phyloP scores from a whole-genome alignment of 331 rosid genomes.

The Quercus tomentella region DNA sequence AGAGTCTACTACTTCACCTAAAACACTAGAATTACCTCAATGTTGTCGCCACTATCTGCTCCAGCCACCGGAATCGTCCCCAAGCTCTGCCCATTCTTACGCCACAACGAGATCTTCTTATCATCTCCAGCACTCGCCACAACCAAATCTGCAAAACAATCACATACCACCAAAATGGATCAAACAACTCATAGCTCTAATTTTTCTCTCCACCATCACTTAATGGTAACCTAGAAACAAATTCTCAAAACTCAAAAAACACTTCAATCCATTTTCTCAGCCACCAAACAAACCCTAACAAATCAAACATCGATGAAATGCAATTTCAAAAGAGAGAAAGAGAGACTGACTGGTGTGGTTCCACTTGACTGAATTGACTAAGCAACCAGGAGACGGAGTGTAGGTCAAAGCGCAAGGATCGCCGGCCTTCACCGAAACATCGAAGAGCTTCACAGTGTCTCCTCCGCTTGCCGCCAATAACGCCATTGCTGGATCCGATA shows the following conservation, averaged over 20 bases:
- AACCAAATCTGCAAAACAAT: constrained; percentile 64
- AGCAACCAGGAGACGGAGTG: constrained; percentile 76
- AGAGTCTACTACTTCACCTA: background rate
- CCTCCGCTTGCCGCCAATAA: constrained; percentile 92
- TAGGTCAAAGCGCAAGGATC: constrained; percentile 89
- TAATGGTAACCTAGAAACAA: background rate
- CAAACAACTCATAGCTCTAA: background rate
- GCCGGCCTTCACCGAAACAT: constrained; percentile 73
- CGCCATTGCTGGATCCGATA: constrained; percentile 72
- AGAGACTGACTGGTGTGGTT: constrained; percentile 87
- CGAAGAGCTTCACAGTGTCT: constrained; percentile 90
- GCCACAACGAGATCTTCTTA: constrained; percentile 87
- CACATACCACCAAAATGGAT: constrained; percentile 18
- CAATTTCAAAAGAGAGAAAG: background rate
- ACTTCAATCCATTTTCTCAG: background rate
- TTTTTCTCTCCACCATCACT: background rate
- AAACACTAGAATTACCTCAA: constrained; percentile 50
- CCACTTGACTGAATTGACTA: constrained; percentile 93
- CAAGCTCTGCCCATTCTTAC: constrained; percentile 88
- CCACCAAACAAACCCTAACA: background rate
- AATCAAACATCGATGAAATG: background rate
- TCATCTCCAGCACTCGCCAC: constrained; percentile 99
- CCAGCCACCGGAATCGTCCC: constrained; percentile 95
- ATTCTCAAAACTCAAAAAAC: background rate
- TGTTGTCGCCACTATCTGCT: constrained; percentile 66